phyloP scores from a whole-genome alignment of 2,329 filamentous ascomycete species.

The Lomentospora prolificans region DNA sequence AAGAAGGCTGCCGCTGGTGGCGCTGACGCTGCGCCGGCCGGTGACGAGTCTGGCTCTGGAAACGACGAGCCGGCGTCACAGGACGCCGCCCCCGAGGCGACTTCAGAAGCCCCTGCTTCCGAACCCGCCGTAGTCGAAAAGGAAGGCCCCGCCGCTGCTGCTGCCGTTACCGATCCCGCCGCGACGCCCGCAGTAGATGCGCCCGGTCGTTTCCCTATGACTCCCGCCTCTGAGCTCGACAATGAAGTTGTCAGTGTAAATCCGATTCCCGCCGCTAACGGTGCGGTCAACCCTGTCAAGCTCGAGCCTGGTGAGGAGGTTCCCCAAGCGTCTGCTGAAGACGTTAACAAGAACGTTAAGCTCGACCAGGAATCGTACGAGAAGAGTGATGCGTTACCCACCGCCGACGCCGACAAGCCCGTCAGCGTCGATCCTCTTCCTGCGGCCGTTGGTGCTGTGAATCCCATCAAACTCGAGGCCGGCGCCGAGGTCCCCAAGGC shows the following conservation, averaged over 20 bases:
- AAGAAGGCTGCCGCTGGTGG: conserved; percentile 11
- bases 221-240: conserved; percentile 46
- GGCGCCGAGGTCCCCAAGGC: conserved; percentile 72
- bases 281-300: conserved; percentile 67
- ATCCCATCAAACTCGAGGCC: conserved; percentile 69
- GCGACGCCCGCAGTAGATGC: not conserved
- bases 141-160: conserved; percentile 6
- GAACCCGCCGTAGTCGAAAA: not conserved
- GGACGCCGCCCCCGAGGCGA: not conserved
- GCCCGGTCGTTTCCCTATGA: conserved; percentile 50
- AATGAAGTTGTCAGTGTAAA: conserved; percentile 44
- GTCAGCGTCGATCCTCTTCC: conserved; percentile 54
- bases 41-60: conserved; percentile 1
- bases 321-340: conserved; percentile 51
- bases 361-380: conserved; percentile 82
- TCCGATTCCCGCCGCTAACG: conserved; percentile 52
- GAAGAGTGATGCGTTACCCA: conserved; percentile 53
- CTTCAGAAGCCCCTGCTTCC: not conserved
- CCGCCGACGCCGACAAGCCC: conserved; percentile 24
- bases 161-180: conserved; percentile 5
- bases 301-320: conserved; percentile 75
- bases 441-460: conserved; percentile 54
- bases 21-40: not conserved
- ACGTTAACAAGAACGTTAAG: conserved; percentile 60
- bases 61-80: conserved; percentile 1